Conservation (phyloP, 2,329 filamentous ascomycete species). For the Penicillium sp. region DNA sequence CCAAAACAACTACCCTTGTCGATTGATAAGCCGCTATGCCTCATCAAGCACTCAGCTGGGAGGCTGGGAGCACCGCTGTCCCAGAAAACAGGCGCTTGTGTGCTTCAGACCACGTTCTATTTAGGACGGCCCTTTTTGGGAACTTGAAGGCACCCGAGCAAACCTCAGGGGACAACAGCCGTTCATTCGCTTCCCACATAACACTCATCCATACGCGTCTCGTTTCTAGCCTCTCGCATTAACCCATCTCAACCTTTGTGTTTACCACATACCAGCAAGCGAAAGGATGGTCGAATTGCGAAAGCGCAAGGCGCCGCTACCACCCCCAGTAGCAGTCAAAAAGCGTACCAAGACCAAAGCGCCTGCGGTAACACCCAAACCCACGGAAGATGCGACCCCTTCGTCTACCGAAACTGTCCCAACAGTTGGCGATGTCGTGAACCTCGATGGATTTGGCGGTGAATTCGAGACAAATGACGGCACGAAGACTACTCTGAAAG, state of each 20-base stretch:
- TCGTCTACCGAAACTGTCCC: conserved; percentile 25
- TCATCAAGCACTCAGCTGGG: conserved; percentile 2
- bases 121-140: background rate
- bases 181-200: background rate
- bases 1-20: background rate
- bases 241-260: background rate
- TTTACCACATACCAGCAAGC: background rate
- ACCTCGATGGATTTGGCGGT: conserved; percentile 62
- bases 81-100: background rate
- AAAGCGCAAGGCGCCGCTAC: conserved; percentile 63
- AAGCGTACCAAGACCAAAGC: conserved; percentile 38
- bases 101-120: background rate
- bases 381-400: conserved; percentile 32
- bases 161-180: background rate
- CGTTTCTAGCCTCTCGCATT: background rate
- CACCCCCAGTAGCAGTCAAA: conserved; percentile 46
- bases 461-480: conserved; percentile 88
- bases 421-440: conserved; percentile 57
- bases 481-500: conserved; percentile 75
- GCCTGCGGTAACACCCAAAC: conserved; percentile 35
- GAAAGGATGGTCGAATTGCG: conserved; percentile 60
- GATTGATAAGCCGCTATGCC: conserved; percentile 6
- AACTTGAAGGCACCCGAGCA: background rate
- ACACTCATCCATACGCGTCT: background rate
- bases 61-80: background rate